These are phyloP conservation scores for Aspergillus sclerotiicarbonarius DNA, from an alignment of 495 filamentous ascomycete genomes.

Conservation along the genomic window DNA sequence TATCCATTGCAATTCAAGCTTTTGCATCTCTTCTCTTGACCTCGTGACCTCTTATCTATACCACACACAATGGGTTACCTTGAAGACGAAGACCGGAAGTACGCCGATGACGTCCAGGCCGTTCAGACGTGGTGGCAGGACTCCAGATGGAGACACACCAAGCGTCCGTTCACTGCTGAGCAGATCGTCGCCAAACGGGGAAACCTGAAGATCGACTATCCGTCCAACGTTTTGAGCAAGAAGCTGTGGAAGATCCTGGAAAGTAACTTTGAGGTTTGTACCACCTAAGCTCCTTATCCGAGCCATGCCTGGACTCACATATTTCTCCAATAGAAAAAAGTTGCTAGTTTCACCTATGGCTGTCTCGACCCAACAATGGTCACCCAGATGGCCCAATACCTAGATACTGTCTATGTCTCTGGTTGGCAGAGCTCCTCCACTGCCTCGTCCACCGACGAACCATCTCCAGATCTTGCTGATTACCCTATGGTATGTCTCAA, in stretches of 20 bases:
- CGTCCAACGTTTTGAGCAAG: slow-evolving; percentile 83
- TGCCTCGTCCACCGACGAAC: slow-evolving; percentile 89
- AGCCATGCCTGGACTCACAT: slow-evolving; percentile 2
- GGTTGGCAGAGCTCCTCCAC: slow-evolving; percentile 99
- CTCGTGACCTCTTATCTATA: neutral
- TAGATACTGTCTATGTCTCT: slow-evolving; percentile 97
- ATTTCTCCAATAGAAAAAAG: slow-evolving; percentile 58
- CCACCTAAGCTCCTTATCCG: neutral
- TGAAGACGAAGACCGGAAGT: slow-evolving; percentile 76
- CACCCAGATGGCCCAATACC: slow-evolving; percentile 98
- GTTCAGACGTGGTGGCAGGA: slow-evolving; percentile 95
- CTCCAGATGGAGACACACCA: slow-evolving; percentile 88
- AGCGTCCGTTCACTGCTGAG: slow-evolving; percentile 90
- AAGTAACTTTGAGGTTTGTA: slow-evolving; percentile 70
- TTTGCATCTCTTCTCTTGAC: neutral
- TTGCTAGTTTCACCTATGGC: slow-evolving; percentile 91
- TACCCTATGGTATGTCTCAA: slow-evolving; percentile 79
- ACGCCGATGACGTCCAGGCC: slow-evolving; percentile 74
- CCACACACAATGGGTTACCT: slow-evolving; percentile 47
- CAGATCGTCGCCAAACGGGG: slow-evolving; percentile 95
- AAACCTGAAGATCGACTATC: slow-evolving; percentile 85
- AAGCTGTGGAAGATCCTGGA: slow-evolving; percentile 94
- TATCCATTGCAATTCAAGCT: neutral
- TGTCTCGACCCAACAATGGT: slow-evolving; percentile 97
- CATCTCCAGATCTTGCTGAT: slow-evolving; percentile 95